A percentile compares a stretch with the other conserved stretches of the same genome.
Conservation (phyloP, 2,329 filamentous ascomycete genomes). For the Penicillium aurantiogriseum region DNA sequence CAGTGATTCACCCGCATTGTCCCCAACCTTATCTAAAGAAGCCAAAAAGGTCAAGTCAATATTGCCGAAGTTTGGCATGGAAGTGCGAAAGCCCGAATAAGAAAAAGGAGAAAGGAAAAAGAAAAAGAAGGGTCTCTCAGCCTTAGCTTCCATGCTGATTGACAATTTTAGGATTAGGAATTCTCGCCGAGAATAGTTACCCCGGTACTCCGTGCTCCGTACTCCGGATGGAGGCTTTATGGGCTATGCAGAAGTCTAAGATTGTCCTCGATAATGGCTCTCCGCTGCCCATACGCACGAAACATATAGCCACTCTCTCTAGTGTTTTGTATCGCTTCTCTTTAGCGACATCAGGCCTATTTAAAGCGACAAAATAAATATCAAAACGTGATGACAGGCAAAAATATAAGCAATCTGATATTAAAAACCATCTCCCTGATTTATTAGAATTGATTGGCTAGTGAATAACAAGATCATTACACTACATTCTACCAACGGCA, state of each 20-base stretch:
- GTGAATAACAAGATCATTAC: not conserved
- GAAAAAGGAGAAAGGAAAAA: not conserved
- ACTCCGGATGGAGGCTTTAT: not conserved
- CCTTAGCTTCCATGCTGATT: not conserved
- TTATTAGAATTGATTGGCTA: not conserved
- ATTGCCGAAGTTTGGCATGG: not conserved
- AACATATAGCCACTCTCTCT: not conserved
- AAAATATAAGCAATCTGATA: not conserved
- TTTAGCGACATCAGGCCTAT: not conserved
- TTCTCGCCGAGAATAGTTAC: not conserved
- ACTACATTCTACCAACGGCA: not conserved
- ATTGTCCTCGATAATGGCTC: not conserved
- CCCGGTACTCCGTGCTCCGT: not conserved
- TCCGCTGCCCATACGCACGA: not conserved
- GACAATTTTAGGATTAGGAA: not conserved
- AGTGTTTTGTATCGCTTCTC: not conserved
- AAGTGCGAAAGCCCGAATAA: not conserved
- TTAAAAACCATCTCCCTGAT: not conserved
- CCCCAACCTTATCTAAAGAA: constrained; percentile 5
- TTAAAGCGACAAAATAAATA: not conserved
- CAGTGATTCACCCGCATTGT: constrained; percentile 3
- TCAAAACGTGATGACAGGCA: not conserved
- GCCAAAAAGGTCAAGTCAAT: not conserved
- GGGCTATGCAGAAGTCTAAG: too few species aligned
- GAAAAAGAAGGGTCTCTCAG: not conserved